Percentiles rank a stretch among this genome's conserved stretches.
phyloP scores from a whole-genome alignment of 2,329 filamentous ascomycete species.

The Fusarium camptoceras region DNA sequence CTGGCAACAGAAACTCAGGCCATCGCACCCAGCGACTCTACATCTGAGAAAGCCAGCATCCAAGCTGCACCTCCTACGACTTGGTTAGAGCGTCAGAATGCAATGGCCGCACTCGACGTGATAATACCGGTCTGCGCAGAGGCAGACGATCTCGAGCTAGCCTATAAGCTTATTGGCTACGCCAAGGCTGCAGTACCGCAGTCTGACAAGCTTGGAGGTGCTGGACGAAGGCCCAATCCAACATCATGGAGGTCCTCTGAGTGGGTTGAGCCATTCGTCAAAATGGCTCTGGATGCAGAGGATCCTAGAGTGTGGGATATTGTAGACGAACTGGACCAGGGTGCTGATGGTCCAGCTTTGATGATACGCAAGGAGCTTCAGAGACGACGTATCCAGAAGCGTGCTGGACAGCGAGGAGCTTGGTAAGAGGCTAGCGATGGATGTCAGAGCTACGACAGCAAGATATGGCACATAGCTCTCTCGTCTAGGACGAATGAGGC shows the following conservation, averaged over 20 bases:
- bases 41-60: conserved; percentile 10
- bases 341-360: conserved; percentile 32
- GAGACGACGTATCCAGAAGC: conserved; percentile 40
- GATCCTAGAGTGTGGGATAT: conserved; percentile 51
- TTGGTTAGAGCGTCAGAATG: conserved; percentile 21
- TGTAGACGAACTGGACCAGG: conserved; percentile 46
- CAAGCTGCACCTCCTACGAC: conserved; percentile 5
- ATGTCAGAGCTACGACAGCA: background rate
- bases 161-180: conserved; percentile 48
- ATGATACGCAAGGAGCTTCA: conserved; percentile 45
- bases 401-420: conserved; percentile 13
- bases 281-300: conserved; percentile 45
- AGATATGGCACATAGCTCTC: background rate
- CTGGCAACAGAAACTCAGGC: background rate
- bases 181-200: conserved; percentile 10
- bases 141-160: conserved; percentile 49
- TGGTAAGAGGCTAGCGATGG: background rate
- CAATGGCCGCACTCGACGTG: conserved; percentile 36
- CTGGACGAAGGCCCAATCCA: background rate
- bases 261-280: conserved; percentile 49
- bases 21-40: background rate
- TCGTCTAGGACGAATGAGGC: background rate
- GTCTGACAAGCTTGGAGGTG: background rate
- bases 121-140: conserved; percentile 49
- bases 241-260: conserved; percentile 21